Conservation (phyloP, 2,329 filamentous ascomycete species). For the Neobulgaria alba region DNA sequence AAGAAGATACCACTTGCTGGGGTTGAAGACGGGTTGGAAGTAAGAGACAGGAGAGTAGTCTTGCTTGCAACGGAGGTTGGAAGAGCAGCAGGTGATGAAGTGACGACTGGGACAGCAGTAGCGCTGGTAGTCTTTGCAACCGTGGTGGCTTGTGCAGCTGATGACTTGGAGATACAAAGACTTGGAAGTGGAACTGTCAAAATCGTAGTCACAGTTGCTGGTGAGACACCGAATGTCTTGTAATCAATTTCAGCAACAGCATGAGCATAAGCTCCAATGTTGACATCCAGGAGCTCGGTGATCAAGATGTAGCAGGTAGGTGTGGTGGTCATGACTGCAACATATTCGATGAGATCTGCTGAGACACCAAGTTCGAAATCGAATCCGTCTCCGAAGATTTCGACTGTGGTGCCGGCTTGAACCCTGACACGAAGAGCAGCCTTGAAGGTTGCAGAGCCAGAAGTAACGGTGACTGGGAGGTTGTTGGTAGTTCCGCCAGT, state of each 20-base stretch:
- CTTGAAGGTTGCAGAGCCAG: constrained; percentile 16
- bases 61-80: not conserved
- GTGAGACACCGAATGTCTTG: constrained; percentile 10
- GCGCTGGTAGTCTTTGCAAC: not conserved
- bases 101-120: not conserved
- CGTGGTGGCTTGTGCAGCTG: not conserved
- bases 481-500: constrained; percentile 10
- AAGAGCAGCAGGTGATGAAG: not conserved
- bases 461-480: constrained; percentile 15
- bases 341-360: constrained; percentile 19
- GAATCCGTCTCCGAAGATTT: constrained; percentile 14
- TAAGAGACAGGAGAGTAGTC: not conserved
- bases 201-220: constrained; percentile 13
- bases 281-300: constrained; percentile 12
- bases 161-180: constrained; percentile 4
- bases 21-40: not conserved
- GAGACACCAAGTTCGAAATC: constrained; percentile 18
- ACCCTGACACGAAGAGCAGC: constrained; percentile 18
- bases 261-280: constrained; percentile 17
- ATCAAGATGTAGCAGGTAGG: constrained; percentile 10
- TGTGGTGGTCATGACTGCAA: constrained; percentile 10
- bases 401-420: constrained; percentile 18
- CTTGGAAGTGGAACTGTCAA: constrained; percentile 8
- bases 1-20: too few relatives aligned
- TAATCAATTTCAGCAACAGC: constrained; percentile 17